Conservation (phyloP, 2,329 filamentous ascomycete genomes). For the Sporothrix euskadiensis region DNA sequence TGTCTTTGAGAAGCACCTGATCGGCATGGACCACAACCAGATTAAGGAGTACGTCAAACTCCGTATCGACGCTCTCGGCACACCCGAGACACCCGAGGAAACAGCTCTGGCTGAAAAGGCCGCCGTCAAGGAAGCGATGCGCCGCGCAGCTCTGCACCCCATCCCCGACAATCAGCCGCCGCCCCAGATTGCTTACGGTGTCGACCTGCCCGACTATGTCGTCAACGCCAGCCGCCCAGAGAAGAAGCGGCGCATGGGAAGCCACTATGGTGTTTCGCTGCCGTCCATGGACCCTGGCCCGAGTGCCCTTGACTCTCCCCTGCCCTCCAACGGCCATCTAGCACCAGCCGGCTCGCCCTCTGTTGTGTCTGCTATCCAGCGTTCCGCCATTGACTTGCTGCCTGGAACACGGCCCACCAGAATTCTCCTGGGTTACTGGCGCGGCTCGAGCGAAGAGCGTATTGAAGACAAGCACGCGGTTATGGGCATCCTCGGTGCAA, state of each 20-base stretch:
- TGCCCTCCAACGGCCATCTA: slow-evolving; percentile 14
- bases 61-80: slow-evolving; percentile 42
- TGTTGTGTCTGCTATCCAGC: slow-evolving; percentile 31
- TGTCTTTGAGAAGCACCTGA: slow-evolving; percentile 59
- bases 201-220: slow-evolving; percentile 49
- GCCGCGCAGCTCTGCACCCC: slow-evolving; percentile 47
- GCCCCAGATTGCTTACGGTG: slow-evolving; percentile 54
- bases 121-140: slow-evolving; percentile 51
- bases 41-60: slow-evolving; percentile 65
- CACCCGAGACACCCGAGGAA: slow-evolving; percentile 44
- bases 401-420: slow-evolving; percentile 57
- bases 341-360: slow-evolving; percentile 27
- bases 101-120: slow-evolving; percentile 43
- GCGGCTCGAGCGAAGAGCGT: slow-evolving; percentile 51
- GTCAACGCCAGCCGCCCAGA: slow-evolving; percentile 39
- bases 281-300: background rate
- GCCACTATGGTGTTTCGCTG: slow-evolving; percentile 18
- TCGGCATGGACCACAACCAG: slow-evolving; percentile 56
- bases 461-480: slow-evolving; percentile 60
- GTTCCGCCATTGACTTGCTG: slow-evolving; percentile 45
- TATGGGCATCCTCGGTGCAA: slow-evolving; percentile 61
- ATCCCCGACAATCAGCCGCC: slow-evolving; percentile 46
- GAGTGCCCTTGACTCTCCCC: background rate
- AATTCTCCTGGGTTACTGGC: slow-evolving; percentile 62
- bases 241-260: slow-evolving; percentile 50